Evolutionary conservation across 345 rosid genomes (phyloP).

Genomic region (Camelina hispida): DNA sequence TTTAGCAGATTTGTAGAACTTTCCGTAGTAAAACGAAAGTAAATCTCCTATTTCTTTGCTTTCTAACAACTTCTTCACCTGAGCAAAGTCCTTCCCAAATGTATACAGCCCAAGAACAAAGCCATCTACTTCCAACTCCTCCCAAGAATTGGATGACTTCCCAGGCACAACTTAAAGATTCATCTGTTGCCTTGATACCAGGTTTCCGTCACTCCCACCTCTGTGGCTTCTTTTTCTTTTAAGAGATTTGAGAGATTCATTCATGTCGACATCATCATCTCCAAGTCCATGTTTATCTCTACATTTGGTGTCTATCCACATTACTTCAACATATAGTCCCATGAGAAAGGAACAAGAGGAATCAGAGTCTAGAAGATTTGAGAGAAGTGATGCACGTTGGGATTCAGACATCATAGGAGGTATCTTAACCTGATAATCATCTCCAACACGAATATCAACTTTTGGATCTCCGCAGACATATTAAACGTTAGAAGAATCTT

Average conservation of each 20-base stretch:
- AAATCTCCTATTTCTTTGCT: constrained; percentile 56
- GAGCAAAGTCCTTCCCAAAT: constrained; percentile 57
- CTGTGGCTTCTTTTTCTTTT: constrained; percentile 45
- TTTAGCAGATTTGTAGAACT: constrained; percentile 54
- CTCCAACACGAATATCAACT: constrained; percentile 59
- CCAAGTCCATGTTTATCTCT: constrained; percentile 13
- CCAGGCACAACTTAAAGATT: constrained; percentile 50
- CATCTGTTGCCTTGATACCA: constrained; percentile 28
- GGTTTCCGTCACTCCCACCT: constrained; percentile 25
- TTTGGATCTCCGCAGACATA: constrained; percentile 53
- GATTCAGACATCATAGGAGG: constrained; percentile 57
- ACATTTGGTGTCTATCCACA: constrained; percentile 46
- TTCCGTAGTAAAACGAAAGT: constrained; percentile 62
- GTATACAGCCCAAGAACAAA: constrained; percentile 66
- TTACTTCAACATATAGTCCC: constrained; percentile 55
- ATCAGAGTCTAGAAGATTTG: constrained; percentile 39
- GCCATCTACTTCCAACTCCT: constrained; percentile 49
- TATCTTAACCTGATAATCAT: constrained; percentile 63
- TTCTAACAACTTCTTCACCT: constrained; percentile 50
- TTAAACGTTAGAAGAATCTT: constrained; percentile 45
- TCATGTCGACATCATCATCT: constrained; percentile 40
- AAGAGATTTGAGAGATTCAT: constrained; percentile 43
- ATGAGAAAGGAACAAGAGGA: constrained; percentile 47
- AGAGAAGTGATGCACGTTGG: constrained; percentile 38
- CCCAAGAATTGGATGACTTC: constrained; percentile 44